These are phyloP conservation scores for Rhypophila decipiens DNA, from an alignment of 495 filamentous ascomycete genomes.

Conservation along the genomic window DNA sequence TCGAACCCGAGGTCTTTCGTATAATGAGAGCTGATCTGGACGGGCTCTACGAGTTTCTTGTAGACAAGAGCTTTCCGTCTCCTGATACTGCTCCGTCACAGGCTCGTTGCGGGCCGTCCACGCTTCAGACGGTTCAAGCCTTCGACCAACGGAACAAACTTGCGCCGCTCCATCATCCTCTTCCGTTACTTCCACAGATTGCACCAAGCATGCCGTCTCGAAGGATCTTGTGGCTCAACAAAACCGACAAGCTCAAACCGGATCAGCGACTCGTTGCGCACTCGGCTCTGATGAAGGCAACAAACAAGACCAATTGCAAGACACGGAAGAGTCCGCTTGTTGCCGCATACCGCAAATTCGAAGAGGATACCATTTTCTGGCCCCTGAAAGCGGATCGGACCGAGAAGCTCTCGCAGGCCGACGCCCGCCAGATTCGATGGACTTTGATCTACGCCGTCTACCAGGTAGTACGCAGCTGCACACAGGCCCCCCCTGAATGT, in stretches of 20 bases:
- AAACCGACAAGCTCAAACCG: slow-evolving; percentile 24
- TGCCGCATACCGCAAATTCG: slow-evolving; percentile 39
- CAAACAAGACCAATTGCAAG: slow-evolving; percentile 26
- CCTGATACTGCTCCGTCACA: slow-evolving; percentile 31
- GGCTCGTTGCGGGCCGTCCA: slow-evolving; percentile 53
- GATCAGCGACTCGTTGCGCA: slow-evolving; percentile 28
- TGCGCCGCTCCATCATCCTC: slow-evolving; percentile 45
- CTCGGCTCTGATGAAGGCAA: slow-evolving; percentile 34
- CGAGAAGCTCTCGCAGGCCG: slow-evolving; percentile 40
- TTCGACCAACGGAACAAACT: slow-evolving; percentile 54
- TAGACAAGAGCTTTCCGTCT: slow-evolving; percentile 42
- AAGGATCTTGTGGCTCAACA: slow-evolving; percentile 25
- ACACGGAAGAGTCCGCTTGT: slow-evolving; percentile 35
- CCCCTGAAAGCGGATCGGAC: slow-evolving; percentile 29
- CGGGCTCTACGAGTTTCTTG: slow-evolving; percentile 55
- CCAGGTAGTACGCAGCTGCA: slow-evolving; percentile 54
- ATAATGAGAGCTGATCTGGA: slow-evolving; percentile 58
- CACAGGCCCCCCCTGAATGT: slow-evolving; percentile 32
- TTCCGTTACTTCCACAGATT: slow-evolving; percentile 52
- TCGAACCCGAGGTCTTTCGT: slow-evolving; percentile 45
- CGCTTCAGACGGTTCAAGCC: slow-evolving; percentile 50
- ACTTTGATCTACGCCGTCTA: slow-evolving; percentile 62
- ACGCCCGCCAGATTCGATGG: slow-evolving; percentile 63
- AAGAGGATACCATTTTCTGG: slow-evolving; percentile 35
- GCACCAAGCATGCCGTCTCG: slow-evolving; percentile 10